phyloP scores from a whole-genome alignment of 148 eudicot genomes.

The Dysphania ambrosioides region DNA sequence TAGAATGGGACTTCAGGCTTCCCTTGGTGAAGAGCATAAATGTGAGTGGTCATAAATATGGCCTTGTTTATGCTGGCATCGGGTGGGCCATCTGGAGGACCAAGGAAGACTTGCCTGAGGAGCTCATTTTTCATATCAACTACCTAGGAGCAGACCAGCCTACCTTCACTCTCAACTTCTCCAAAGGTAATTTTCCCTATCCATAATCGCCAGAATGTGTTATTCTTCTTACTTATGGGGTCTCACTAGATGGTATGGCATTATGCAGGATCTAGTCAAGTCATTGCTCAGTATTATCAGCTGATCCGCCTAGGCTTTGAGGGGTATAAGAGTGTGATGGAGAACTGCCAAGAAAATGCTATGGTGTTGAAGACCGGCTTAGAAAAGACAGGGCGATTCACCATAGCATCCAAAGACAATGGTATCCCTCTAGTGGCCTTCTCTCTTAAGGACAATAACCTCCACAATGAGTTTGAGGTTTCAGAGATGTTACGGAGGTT shows the following conservation, averaged over 20 bases:
- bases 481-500: constrained; percentile 18
- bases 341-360: constrained; percentile 25
- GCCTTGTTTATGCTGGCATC: constrained; percentile 38
- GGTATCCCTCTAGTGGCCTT: constrained; percentile 30
- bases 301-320: constrained; percentile 35
- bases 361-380: constrained; percentile 20
- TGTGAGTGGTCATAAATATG: constrained; percentile 43
- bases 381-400: constrained; percentile 24
- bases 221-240: not conserved
- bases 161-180: constrained; percentile 40
- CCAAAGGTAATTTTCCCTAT: constrained; percentile 25
- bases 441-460: constrained; percentile 21
- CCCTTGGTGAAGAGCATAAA: constrained; percentile 43
- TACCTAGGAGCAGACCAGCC: constrained; percentile 31
- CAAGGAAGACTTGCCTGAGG: constrained; percentile 36
- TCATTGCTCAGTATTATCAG: constrained; percentile 43
- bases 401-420: constrained; percentile 26
- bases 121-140: constrained; percentile 34
- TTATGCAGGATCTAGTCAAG: constrained; percentile 38
- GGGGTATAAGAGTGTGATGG: constrained; percentile 23
- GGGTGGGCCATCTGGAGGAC: constrained; percentile 37
- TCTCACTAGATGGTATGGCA: not conserved
- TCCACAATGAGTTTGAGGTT: constrained; percentile 19
- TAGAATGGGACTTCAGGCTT: constrained; percentile 41
- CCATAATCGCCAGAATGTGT: not conserved